A percentile compares a stretch with the other conserved stretches of the same genome.
These are phyloP conservation scores for Thecamonas trahens DNA, from an alignment of 78 protist genomes.

Conservation along the genomic window DNA sequence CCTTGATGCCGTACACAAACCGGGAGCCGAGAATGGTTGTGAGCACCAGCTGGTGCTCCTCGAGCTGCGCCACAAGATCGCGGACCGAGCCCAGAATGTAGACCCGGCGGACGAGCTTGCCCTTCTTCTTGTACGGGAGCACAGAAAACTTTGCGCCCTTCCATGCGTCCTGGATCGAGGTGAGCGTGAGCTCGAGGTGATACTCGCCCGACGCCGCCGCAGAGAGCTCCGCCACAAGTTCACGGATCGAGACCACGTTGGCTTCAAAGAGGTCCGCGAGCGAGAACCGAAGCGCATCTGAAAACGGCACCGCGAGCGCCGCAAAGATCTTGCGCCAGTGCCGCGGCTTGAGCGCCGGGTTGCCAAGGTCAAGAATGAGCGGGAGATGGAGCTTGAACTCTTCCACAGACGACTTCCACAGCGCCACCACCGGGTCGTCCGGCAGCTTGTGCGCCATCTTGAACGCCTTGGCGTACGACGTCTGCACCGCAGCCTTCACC, in stretches of 20 bases:
- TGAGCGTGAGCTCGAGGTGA: constrained; percentile 30
- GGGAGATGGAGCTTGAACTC: constrained; percentile 1
- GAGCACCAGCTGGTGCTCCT: constrained; percentile 37
- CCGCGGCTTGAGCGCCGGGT: constrained; percentile 22
- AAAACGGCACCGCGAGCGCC: too few relatives aligned
- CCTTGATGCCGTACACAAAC: constrained; percentile 45
- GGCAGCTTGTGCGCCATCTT: background rate
- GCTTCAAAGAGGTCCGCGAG: too few relatives aligned
- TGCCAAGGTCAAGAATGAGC: constrained; percentile 16
- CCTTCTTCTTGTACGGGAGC: constrained; percentile 13
- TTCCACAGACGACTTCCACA: constrained; percentile 4
- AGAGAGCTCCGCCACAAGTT: constrained; percentile 13
- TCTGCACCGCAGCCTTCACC: too few relatives aligned
- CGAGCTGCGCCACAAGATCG: constrained; percentile 28
- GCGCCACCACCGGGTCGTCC: constrained; percentile 9
- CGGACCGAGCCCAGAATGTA: constrained; percentile 54
- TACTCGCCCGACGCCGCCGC: constrained; percentile 45
- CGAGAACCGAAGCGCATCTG: too few relatives aligned
- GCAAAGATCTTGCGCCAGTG: too few relatives aligned
- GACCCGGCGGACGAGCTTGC: too few relatives aligned
- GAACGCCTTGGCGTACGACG: too few relatives aligned
- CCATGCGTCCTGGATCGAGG: constrained; percentile 30
- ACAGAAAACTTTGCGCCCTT: constrained; percentile 1
- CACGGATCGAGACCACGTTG: too few relatives aligned
- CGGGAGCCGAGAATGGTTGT: constrained; percentile 63